These are phyloP conservation scores for Bipolaris zeicola DNA, from an alignment of 2,329 filamentous ascomycete genomes.

Conservation along the genomic window DNA sequence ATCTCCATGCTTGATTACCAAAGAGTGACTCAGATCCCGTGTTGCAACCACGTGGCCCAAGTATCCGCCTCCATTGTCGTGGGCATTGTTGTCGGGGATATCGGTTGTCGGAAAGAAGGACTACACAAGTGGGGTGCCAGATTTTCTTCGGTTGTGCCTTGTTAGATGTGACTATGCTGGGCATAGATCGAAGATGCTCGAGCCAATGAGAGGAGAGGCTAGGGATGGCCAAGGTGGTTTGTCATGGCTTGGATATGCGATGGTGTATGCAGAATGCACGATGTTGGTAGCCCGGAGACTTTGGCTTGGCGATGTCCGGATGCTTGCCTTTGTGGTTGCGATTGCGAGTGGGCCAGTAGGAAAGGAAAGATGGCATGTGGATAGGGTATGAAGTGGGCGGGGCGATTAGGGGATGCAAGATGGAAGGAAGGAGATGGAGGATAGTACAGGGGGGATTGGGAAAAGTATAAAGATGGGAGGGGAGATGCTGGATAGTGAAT, in stretches of 20 bases:
- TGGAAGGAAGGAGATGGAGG: not conserved
- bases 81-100: too few relatives aligned
- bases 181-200: not conserved
- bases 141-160: too few relatives aligned
- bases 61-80: too few relatives aligned
- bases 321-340: not conserved
- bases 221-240: conserved; percentile 12
- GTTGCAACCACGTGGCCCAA: too few relatives aligned
- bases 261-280: too few relatives aligned
- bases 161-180: too few relatives aligned
- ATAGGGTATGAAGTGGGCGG: not conserved
- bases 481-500: conserved; percentile 7
- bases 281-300: too few relatives aligned
- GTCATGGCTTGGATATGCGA: conserved; percentile 19
- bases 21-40: conserved; percentile 17
- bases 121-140: too few relatives aligned
- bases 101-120: too few relatives aligned
- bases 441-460: too few relatives aligned
- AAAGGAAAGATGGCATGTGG: too few relatives aligned
- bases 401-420: not conserved
- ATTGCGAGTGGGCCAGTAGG: too few relatives aligned
- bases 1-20: conserved; percentile 25
- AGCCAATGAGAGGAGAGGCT: not conserved
- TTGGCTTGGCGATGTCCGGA: conserved; percentile 1
- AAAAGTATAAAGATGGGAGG: conserved; percentile 33